Base-by-base conservation (phyloP, 2,329 filamentous ascomycete species). In the Claviceps spartinae region DNA sequence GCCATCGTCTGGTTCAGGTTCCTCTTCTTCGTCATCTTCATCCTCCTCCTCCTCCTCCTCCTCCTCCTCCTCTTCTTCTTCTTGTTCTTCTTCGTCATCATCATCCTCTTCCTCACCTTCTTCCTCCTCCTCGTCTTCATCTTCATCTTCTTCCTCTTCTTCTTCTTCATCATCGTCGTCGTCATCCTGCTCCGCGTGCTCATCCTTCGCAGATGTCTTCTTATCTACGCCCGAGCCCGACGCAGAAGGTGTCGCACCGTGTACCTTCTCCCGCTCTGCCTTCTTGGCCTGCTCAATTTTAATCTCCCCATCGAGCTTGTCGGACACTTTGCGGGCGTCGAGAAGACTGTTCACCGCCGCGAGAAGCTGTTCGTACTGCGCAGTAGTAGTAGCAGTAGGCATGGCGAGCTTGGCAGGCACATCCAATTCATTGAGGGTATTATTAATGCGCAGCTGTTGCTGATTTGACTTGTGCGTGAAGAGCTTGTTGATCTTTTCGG, bases 401-500 rank as follows among this genome's bases (percentile, higher is more conserved):
- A 93, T 85, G 30, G 79, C 75, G 37, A 91, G 77, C 45, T 85
- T 74, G 7, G 77, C 74, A 1, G 83, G 79, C 43, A 93, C 78
- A 43, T 86, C 83, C 6, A 91, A 72, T 65, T 89, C 84, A 43
- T 74, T 75, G 24, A 93, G 78, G 4, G 82, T 82, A 51, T 84
- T 83, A 14, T 76, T 81, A 56, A 93, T 89, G 56, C 86, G 85
- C 55, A 81, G 69, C 58, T 87, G 86, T 63, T 90, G 86, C 55
- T 85, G 79, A 51, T 83, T 80, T 16, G 79, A 85, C 69, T 90
- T 90, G 57, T 85, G 85, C 40, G 82, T 81, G 52, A 88, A 84
- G 24, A 88, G 78, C 66, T 89, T 89, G 59, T 84, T 83, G 54
- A 91, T 79, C 65, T 81, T 84, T 60, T 91, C 86, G 30, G 88